A percentile compares a stretch with the other conserved stretches of the same genome.
phyloP scores from a whole-genome alignment of 2,329 filamentous ascomycete genomes.

The Grosmannia huntii region DNA sequence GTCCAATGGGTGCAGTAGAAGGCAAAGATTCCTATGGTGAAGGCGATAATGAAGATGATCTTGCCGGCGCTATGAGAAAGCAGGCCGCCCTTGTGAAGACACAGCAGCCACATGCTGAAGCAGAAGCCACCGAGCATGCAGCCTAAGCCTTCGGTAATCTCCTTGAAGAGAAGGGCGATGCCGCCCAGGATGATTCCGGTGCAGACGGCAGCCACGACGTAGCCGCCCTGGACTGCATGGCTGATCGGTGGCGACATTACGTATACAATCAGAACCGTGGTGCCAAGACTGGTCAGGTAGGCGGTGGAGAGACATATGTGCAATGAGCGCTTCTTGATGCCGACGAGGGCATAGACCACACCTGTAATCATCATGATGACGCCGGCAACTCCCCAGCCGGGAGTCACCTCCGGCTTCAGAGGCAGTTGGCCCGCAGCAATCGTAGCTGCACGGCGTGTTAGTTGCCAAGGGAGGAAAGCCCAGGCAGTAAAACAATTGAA shows the following conservation, averaged over 20 bases:
- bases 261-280: slow-evolving; percentile 75
- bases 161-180: slow-evolving; percentile 63
- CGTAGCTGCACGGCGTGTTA: slow-evolving; percentile 14
- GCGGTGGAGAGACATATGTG: slow-evolving; percentile 71
- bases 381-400: slow-evolving; percentile 68
- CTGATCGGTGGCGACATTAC: slow-evolving; percentile 71
- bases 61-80: slow-evolving; percentile 49
- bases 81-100: slow-evolving; percentile 62
- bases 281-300: slow-evolving; percentile 58
- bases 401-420: slow-evolving; percentile 61
- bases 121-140: slow-evolving; percentile 82
- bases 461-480: neutral
- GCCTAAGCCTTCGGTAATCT: slow-evolving; percentile 69
- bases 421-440: slow-evolving; percentile 49
- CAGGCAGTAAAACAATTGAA: neutral
- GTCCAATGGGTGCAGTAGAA: slow-evolving; percentile 71
- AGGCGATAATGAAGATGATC: slow-evolving; percentile 61
- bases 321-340: slow-evolving; percentile 69
- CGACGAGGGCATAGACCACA: slow-evolving; percentile 58
- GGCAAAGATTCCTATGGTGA: slow-evolving; percentile 56
- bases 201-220: slow-evolving; percentile 64
- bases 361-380: slow-evolving; percentile 64
- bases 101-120: slow-evolving; percentile 81
- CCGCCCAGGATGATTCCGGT: slow-evolving; percentile 65
- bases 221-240: slow-evolving; percentile 69